Base-by-base conservation (phyloP, 2,329 filamentous ascomycete species). In the Fusarium robinianum region DNA sequence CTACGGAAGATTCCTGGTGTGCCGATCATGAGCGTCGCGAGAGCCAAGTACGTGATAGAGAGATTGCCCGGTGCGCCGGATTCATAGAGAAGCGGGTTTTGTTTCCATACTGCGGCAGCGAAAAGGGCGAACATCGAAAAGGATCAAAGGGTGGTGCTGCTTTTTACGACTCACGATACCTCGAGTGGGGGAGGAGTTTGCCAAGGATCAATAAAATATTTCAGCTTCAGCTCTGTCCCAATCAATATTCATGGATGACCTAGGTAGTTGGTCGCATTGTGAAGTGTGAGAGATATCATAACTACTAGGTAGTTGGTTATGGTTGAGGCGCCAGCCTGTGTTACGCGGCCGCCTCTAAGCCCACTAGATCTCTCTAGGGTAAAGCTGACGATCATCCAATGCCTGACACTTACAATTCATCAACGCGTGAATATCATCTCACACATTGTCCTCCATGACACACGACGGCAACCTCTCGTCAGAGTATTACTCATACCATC, bases 21-120 rank as follows among this genome's bases (percentile, higher is more conserved):
- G 44, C 85, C 85, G 17, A 82, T 88, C 58, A 79, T 96, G 76
- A 90, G 84, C 62, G 89, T 94, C 18, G 88, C 87, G 5, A 81
- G 88, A 62, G 90, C 88, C 31, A 96, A 96, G 70, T 97, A 96
- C 70, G 85, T 92, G 33, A 94, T 99, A 63, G 94, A 97, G 76
- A 82, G 91, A 61, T 71, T 96, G 51, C 91, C 91, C 5, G 88
- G 90, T 68, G 89, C 88, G 24, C 88, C 88, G 22, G 85, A 90
- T 34, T 70, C 58, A 55, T 65, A 63, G 31, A 39, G 32, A 35
- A 30, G 21, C 39, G 30, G 11, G 16, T 33, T 48, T 27, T 22
- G n/a, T 23, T 37, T 26, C 18, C 25, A 25, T 25, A 5, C 16
- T 27, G 25, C 16, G 25, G 25, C 16, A 14, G 12, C 25, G 5